Evolutionary conservation across 495 filamentous ascomycete species (phyloP), one percentile per base, ranked within the genome.

Genomic region (Parachaetomium inaequale): DNA sequence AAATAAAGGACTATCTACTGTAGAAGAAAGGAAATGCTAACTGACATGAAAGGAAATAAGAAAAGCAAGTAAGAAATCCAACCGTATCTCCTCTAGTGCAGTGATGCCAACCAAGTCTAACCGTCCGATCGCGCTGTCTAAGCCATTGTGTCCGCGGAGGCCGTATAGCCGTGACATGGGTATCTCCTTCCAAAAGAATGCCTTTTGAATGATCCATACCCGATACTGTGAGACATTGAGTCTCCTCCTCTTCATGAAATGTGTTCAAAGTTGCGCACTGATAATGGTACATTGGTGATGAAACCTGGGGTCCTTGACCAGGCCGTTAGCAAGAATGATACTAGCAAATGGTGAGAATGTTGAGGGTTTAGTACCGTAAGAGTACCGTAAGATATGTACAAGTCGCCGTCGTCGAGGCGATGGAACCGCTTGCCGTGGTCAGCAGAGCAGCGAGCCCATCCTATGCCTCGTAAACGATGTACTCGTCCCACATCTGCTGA

Each of bases 81-180:
- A 46, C 42, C n/a, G 8, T 2, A 46, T 17, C 11, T 14, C 19
- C 29, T 36, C 8, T 8, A 21, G 29, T 54, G 51, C 51, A 54
- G 51, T 54, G 51, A 54, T 54, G 51, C 51, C 8, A 6, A 21
- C 31, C 51, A 14, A 54, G 38, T 54, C 51, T 54, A 54, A 21
- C 11, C 46, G 11, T 12, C 31, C 11, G 31, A 7, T 19, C 19
- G 15, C 31, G 10, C 19, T 10, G 3, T 15, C 7, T n/a, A 7
- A 31, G 12, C 45, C 21, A 26, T 51, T 8, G 47, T 51, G 26
- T 29, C 7, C 21, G 21, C 25, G 34, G 10, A n/a, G n/a, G n/a
- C n/a, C n/a, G n/a, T n/a, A n/a, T n/a, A n/a, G n/a, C n/a, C n/a
- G n/a, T n/a, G n/a, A n/a, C n/a, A n/a, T n/a, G n/a, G n/a, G n/a